phyloP scores from a whole-genome alignment of 257 asterid genomes.

The Eustoma russellianum region DNA sequence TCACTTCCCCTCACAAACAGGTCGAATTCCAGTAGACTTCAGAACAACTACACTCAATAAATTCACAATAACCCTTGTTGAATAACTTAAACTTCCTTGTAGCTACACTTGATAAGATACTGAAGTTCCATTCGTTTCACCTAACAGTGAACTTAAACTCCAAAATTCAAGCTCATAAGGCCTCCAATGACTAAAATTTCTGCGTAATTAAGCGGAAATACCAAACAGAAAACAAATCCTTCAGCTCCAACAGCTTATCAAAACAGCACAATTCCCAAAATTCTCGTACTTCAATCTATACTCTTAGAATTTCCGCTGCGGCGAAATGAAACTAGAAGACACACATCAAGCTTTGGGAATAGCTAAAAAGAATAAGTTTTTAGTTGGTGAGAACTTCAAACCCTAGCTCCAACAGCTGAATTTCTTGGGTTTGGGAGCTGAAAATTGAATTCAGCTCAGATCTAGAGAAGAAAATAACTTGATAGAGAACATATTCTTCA shows the following conservation, averaged over 20 bases:
- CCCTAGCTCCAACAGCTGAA: not conserved
- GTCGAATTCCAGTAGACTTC: conserved; percentile 2
- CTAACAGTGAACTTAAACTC: no score
- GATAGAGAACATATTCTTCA: not conserved
- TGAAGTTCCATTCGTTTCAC: no score
- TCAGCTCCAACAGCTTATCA: not conserved
- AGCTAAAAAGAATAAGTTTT: not conserved
- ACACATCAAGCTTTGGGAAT: not conserved
- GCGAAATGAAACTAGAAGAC: conserved; percentile 2
- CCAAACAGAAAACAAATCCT: not conserved
- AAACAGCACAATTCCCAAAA: not conserved
- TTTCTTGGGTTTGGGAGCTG: conserved; percentile 6
- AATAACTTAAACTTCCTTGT: no score
- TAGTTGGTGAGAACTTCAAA: not conserved
- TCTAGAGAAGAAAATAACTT: conserved; percentile 6
- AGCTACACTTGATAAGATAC: no score
- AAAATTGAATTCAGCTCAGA: conserved; percentile 9
- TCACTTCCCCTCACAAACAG: conserved; percentile 8
- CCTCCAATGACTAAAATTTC: no score
- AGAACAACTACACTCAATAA: no score
- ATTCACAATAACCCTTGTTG: no score
- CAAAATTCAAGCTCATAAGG: no score
- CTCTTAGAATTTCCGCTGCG: conserved; percentile 16
- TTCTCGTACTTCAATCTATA: not conserved
- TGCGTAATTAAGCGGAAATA: not conserved